Base-by-base conservation (phyloP, 306 rosid species). In the Astragalus glycyphyllos region DNA sequence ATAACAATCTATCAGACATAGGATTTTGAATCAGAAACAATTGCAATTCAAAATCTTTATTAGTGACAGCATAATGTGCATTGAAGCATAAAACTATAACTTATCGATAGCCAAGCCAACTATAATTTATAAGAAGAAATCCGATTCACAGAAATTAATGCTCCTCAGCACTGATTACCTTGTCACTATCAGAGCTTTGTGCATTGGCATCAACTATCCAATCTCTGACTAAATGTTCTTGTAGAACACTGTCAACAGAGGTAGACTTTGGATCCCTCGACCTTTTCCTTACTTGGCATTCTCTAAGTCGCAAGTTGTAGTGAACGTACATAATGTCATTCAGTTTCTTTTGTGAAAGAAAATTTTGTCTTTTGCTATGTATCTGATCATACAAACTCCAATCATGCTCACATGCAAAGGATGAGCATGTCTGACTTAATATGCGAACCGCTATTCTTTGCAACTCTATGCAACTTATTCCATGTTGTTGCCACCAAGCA, bases 401-500 rank as follows among this genome's bases (percentile, higher is more conserved):
- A 61, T 86, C 83, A 65, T 90, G 98, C 66, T 90, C 97, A 73
- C 90, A 88, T 41, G 83, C 88, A 69, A 79, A 74, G 55, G 96
- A 81, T 3, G 94, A 88, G 84, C 98, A 90, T 17, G 98, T 88
- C 86, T 93, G 98, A 84, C 97, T 93, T 72, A 88, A 79, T 84
- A 90, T 80, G 68, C 96, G 90, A 16, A 93, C 93, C 10, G 98
- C 97, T 75, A 92, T 85, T 45, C 86, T 85, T 82, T 88, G 98
- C 86, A 92, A 82, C 83, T 92, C 97, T 38, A 88, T 82, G 87
- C 97, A 92, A 81, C 93, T 84, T 84, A 92, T 92, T 84, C 98
- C 97, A 79, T 92, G 98, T 64, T 93, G 97, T 84, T 90, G 97
- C 98, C 98, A 93, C 98, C 98, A 93, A 17, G 97, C 94, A 80